A percentile compares a stretch with the other conserved stretches of the same genome.
These are phyloP conservation scores for Casuarina glauca DNA, from an alignment of 306 rosid genomes.

Conservation along the genomic window DNA sequence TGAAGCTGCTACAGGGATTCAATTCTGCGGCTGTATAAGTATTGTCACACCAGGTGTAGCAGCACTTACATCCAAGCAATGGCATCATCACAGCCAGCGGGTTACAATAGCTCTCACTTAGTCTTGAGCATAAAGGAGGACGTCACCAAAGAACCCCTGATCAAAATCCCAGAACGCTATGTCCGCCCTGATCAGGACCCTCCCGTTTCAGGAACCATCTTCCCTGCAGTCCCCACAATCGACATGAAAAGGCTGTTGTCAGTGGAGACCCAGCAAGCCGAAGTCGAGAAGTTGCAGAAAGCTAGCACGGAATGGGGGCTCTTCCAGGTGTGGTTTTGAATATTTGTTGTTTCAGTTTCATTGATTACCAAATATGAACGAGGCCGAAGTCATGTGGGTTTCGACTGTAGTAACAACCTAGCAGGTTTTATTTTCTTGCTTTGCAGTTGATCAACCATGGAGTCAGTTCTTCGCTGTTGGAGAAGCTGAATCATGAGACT, in stretches of 20 bases:
- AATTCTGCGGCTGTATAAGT: too few species aligned
- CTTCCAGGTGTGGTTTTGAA: slow-evolving; percentile 32
- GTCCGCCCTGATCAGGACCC: slow-evolving; percentile 26
- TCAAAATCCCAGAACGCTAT: slow-evolving; percentile 23
- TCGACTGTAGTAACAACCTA: background rate
- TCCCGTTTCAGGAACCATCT: background rate
- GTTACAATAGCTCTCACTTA: background rate
- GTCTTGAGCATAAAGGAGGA: slow-evolving; percentile 5
- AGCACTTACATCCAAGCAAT: background rate
- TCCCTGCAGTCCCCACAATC: slow-evolving; percentile 33
- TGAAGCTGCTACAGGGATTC: too few species aligned
- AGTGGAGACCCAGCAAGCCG: background rate
- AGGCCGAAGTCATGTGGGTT: too few species aligned
- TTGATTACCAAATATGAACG: background rate
- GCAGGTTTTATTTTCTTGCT: background rate
- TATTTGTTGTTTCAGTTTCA: background rate
- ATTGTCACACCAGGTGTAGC: background rate
- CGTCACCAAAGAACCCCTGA: background rate
- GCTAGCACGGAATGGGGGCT: slow-evolving; percentile 47
- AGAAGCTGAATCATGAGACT: slow-evolving; percentile 36
- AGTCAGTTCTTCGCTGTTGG: slow-evolving; percentile 30
- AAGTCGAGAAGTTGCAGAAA: slow-evolving; percentile 34
- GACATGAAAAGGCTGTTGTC: slow-evolving; percentile 27
- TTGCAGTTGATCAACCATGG: slow-evolving; percentile 55
- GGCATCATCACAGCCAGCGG: background rate